Evolutionary conservation across 192 early-diverging fungal species (phyloP), one percentile per base, ranked within the genome.

Genomic region (Glomus cerebriforme): DNA sequence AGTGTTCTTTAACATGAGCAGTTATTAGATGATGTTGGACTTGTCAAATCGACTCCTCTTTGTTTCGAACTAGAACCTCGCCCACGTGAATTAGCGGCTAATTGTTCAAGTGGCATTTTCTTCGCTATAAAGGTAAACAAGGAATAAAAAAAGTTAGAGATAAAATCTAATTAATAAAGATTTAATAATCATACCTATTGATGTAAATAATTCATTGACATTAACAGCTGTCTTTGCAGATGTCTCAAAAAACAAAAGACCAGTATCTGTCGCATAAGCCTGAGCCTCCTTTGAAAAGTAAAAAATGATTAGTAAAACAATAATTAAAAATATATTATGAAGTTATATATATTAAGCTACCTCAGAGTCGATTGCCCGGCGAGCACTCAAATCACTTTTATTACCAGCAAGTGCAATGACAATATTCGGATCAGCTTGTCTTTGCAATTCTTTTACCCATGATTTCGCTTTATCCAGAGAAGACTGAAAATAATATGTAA

Each of bases 401-500:
- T 92, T 92, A 67, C 91, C 91, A 27, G 88, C 90, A 49, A 92
- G 82, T 66, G 91, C 91, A 87, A 92, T 92, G 15, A 92, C 88
- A 81, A 92, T 92, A 78, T 91, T 89, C 43, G 90, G 91, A 75
- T 92, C 89, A 12, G 91, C 91, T 73, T 92, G 91, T 39, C 91
- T 90, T 77, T 92, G 90, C 62, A 92, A 85, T 75, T 92, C 91
- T 68, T 91, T 91, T 49, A 92, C 90, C 91, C 91, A 92, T 59
- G 91, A 79, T 68, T 92, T 92, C 32, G 90, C 91, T 74, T 91
- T 90, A 26, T 92, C 91, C 79, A 92, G 74, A 59, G 91, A 91
- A 15, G 90, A 84, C 90, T 91, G 60, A 64, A 54, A 62, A 17
- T 47, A 31, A 24, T 59, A 34, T 24, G 2, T 37, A 78, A 19